Conservation (phyloP, 2,329 filamentous ascomycete genomes). For the Pseudogymnoascus sp. region DNA sequence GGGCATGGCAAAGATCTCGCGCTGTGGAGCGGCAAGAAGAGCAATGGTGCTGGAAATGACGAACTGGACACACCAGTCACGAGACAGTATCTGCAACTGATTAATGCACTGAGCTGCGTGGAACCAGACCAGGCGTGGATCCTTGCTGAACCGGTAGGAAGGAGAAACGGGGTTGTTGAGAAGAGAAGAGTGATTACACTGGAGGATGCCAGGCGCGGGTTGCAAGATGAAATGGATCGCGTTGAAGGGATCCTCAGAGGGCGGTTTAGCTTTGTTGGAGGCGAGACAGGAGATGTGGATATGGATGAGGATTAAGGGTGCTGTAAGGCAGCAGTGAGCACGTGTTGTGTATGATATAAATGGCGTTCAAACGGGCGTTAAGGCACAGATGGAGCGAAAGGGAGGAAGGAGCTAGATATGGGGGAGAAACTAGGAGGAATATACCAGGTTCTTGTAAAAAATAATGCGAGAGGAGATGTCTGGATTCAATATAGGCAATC, state of each 20-base stretch:
- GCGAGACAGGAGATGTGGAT: constrained; percentile 33
- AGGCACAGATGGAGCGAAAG: constrained; percentile 1
- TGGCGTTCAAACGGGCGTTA: constrained; percentile 4
- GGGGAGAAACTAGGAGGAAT: constrained; percentile 6
- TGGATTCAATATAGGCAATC: not conserved
- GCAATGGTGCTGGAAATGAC: constrained; percentile 37
- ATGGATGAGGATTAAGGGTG: not conserved
- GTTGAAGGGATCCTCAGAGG: constrained; percentile 83
- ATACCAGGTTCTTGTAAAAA: constrained; percentile 8
- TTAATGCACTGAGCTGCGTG: constrained; percentile 87
- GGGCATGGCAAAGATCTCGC: constrained; percentile 51
- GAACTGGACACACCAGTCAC: constrained; percentile 56
- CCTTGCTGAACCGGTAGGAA: constrained; percentile 42
- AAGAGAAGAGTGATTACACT: constrained; percentile 77
- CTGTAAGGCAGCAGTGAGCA: not conserved
- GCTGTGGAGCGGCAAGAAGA: constrained; percentile 10
- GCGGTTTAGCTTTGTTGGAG: constrained; percentile 66
- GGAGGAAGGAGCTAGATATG: not conserved
- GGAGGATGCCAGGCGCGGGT: constrained; percentile 78
- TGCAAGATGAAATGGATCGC: constrained; percentile 81
- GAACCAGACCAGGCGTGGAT: constrained; percentile 77
- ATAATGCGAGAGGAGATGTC: not conserved
- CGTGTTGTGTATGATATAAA: not conserved
- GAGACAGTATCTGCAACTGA: constrained; percentile 77
- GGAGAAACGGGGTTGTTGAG: constrained; percentile 27